A percentile compares a stretch with the other conserved stretches of the same genome.
Evolutionary conservation across 768 basidiomycete genomes (phyloP).

Genomic region (Thelephora aurantiotincta): DNA sequence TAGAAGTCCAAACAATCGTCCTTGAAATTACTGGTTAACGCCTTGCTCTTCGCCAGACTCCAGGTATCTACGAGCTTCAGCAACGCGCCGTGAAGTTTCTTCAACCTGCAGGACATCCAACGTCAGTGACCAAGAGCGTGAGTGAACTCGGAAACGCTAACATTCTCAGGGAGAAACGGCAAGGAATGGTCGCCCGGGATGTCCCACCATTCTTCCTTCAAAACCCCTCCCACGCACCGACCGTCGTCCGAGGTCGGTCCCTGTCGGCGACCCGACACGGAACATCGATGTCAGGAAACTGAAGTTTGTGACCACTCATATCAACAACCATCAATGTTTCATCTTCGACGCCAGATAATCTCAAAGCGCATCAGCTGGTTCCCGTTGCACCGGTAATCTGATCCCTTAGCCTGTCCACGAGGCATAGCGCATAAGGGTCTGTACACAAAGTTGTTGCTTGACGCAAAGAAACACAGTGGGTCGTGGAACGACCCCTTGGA

Average conservation of each 20-base stretch:
- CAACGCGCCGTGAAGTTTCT: not conserved
- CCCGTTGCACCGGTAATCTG: no score
- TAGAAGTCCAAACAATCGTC: no score
- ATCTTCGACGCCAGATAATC: no score
- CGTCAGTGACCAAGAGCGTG: not conserved
- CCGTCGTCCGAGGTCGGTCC: constrained; percentile 16
- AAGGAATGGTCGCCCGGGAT: constrained; percentile 59
- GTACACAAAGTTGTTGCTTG: no score
- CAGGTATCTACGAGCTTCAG: not conserved
- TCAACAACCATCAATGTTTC: no score
- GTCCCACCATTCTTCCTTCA: constrained; percentile 27
- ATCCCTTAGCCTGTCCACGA: no score
- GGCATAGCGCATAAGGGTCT: no score
- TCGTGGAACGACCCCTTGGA: no score
- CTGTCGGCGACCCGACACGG: constrained; percentile 42
- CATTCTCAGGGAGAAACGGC: constrained; percentile 36
- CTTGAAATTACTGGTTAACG: not conserved
- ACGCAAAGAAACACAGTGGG: no score
- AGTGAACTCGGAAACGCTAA: constrained; percentile 16
- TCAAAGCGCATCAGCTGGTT: no score
- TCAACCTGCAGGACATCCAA: not conserved
- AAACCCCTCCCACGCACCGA: constrained; percentile 34
- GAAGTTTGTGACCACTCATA: no score
- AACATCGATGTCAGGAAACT: no score
- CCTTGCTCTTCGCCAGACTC: not conserved